Evolutionary conservation across 371 early-diverging fungal species (phyloP), one percentile per base, ranked within the genome.

Genomic region (Actinomortierella ambigua): DNA sequence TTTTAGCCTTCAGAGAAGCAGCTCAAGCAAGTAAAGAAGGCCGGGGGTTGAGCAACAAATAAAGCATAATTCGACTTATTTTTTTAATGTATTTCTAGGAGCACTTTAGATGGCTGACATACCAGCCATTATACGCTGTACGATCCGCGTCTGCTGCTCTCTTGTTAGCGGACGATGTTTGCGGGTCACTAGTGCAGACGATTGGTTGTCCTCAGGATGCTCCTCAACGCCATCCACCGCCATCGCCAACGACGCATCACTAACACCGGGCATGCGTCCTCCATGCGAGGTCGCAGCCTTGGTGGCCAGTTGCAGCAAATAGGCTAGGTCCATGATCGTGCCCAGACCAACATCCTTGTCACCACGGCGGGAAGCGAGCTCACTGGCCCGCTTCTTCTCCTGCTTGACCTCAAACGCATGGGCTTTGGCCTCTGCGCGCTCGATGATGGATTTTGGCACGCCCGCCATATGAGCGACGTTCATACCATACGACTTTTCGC

Each of bases 381-480:
- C 70, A 23, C 61, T 61, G 48, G 60, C 62, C 15, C 66, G 63
- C 44, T 73, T 73, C 13, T 54, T 48, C n/a, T 66, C 73, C 55
- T 73, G 73, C 24, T 66, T 73, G 20, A 62, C 49, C 26, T 96
- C 95, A 61, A 94, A 93, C 46, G 87, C 65, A 14, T 86, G 81
- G 0, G 95, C 95, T 42, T 90, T 82, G 6, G 56, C 60, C 23
- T 84, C 84, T 7, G 96, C 96, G 23, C 85, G 76, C n/a, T 78
- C 71, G 9, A 88, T 79, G 29, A 90, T 69, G 5, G 54, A 48
- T 20, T 57, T 34, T 2, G 98, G 98, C 6, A 99, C 88, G 14
- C 97, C 98, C 0, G 99, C 99, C 93, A 99, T 94, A 23, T 81
- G 87, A 0, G 99, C 99, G 0, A 97, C 95, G 63, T 96, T 93